Evolutionary conservation across 139 green algal genomes (phyloP).

Genomic region (Auxenochlorella pyrenoidosa): DNA sequence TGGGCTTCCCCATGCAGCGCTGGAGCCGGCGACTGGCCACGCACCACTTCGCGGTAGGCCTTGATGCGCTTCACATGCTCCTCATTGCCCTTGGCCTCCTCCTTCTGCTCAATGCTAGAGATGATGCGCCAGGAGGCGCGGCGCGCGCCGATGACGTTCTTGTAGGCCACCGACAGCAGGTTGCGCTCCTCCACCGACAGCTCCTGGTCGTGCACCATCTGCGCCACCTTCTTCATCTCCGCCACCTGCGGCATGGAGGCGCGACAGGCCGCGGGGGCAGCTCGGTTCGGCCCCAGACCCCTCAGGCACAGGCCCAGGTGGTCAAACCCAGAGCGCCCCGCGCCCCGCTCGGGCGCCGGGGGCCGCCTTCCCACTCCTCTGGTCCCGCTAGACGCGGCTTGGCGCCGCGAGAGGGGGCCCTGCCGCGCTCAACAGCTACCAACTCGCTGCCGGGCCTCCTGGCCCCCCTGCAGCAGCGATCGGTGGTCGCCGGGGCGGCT

Average conservation of each 20-base stretch:
- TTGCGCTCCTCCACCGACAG: constrained; percentile 98
- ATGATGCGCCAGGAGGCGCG: constrained; percentile 98
- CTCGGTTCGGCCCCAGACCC: background rate
- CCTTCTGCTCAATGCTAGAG: constrained; percentile 99
- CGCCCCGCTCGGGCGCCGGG: background rate
- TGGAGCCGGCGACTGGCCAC: constrained; percentile 4
- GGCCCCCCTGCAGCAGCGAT: background rate
- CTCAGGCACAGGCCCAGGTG: background rate
- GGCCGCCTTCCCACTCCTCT: background rate
- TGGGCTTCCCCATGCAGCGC: background rate
- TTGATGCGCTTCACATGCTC: constrained; percentile 95
- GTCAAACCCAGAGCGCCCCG: constrained; percentile 10
- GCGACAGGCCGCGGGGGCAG: background rate
- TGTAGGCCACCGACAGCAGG: constrained; percentile 98
- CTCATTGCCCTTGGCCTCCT: constrained; percentile 98
- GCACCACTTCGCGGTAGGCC: constrained; percentile 90
- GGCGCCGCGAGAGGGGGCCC: background rate
- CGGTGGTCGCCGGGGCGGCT: background rate
- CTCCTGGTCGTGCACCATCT: constrained; percentile 92
- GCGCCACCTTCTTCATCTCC: constrained; percentile 97
- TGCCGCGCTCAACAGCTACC: constrained; percentile 23
- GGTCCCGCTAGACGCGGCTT: background rate
- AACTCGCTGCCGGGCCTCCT: background rate
- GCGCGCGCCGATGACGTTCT: constrained; percentile 98
- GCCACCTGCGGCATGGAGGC: constrained; percentile 60